These are phyloP conservation scores for Lentinus brumalis DNA, from an alignment of 768 basidiomycete genomes.

Conservation along the genomic window DNA sequence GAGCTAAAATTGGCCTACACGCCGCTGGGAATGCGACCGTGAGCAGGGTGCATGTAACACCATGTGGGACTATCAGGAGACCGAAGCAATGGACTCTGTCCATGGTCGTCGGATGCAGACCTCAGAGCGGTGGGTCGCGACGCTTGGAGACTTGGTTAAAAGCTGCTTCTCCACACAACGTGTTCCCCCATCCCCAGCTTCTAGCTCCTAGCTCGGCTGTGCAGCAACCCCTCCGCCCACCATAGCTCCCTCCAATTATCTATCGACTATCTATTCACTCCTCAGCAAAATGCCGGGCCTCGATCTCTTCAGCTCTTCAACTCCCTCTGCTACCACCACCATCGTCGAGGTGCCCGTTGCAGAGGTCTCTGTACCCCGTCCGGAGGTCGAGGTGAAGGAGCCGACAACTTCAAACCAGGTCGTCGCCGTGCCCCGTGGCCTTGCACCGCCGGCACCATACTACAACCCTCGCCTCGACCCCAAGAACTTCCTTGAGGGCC, in stretches of 20 bases:
- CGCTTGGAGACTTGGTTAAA: background rate
- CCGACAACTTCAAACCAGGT: background rate
- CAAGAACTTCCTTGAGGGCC: slow-evolving; percentile 67
- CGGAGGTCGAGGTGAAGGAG: background rate
- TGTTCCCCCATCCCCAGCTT: slow-evolving; percentile 4
- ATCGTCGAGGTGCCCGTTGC: slow-evolving; percentile 17
- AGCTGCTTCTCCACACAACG: background rate
- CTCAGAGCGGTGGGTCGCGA: background rate
- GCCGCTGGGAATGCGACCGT: background rate
- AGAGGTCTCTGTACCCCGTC: background rate
- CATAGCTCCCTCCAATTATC: background rate
- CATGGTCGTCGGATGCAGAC: background rate
- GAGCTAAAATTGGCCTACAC: background rate
- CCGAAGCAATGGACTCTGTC: background rate
- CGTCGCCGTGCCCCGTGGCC: slow-evolving; percentile 7
- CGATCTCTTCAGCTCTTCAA: slow-evolving; percentile 27
- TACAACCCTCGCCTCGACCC: slow-evolving; percentile 72
- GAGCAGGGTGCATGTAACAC: background rate
- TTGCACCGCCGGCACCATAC: slow-evolving; percentile 39
- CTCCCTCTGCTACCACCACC: slow-evolving; percentile 20
- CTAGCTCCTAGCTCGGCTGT: slow-evolving; percentile 1
- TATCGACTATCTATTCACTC: slow-evolving; percentile 14
- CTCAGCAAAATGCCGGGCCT: slow-evolving; percentile 29
- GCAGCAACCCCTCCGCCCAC: background rate
- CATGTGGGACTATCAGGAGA: background rate